Evolutionary conservation across 2,329 filamentous ascomycete species (phyloP).

Genomic region (Fusarium caatingaense): DNA sequence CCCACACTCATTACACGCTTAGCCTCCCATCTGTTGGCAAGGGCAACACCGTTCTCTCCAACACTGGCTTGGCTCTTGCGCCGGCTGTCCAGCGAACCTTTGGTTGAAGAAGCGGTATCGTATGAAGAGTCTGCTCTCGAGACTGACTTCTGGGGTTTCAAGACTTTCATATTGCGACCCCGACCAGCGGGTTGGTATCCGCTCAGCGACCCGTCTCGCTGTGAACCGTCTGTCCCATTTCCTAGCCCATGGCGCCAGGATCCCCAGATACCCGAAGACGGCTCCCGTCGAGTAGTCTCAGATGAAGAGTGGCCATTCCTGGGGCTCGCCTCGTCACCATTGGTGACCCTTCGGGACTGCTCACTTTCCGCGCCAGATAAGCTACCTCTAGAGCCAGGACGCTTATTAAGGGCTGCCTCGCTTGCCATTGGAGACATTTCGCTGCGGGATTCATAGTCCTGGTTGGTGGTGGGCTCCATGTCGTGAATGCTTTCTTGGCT

Average conservation of each 20-base stretch:
- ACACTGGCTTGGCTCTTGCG: constrained; percentile 63
- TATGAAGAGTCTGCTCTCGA: constrained; percentile 66
- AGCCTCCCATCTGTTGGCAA: constrained; percentile 62
- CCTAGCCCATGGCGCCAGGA: constrained; percentile 74
- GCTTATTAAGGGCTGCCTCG: constrained; percentile 51
- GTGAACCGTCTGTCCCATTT: constrained; percentile 63
- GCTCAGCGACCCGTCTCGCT: constrained; percentile 66
- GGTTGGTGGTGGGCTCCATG: constrained; percentile 31
- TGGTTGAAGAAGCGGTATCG: constrained; percentile 61
- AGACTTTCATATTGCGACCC: constrained; percentile 85
- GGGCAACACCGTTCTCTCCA: constrained; percentile 45
- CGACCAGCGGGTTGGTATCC: constrained; percentile 77
- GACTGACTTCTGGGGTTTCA: constrained; percentile 79
- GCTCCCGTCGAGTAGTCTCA: constrained; percentile 57
- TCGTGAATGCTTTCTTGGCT: constrained; percentile 31
- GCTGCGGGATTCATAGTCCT: constrained; percentile 43
- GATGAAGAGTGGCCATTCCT: constrained; percentile 46
- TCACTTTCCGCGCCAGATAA: constrained; percentile 59
- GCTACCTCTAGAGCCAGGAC: constrained; percentile 50
- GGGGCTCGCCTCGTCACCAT: constrained; percentile 39
- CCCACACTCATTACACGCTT: constrained; percentile 63
- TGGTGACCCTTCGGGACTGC: constrained; percentile 44
- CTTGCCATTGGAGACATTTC: constrained; percentile 53
- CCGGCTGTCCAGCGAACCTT: constrained; percentile 61
- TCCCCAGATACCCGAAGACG: constrained; percentile 72